Base-by-base conservation (phyloP, 805 yeast species). In the Monosporozyma aquatica region DNA sequence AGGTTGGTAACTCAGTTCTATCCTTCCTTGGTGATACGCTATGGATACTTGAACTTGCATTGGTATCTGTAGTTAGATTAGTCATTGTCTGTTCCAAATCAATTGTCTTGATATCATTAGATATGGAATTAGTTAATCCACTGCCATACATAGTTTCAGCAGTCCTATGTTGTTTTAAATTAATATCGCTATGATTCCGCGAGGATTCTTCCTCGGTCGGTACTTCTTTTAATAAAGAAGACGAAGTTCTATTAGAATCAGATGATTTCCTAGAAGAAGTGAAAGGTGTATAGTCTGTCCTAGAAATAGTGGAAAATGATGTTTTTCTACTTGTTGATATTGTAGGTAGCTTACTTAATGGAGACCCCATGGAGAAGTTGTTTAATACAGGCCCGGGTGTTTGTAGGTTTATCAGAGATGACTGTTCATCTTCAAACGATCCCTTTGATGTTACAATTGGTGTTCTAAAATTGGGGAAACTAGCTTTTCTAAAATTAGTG, bases 371-470 rank as follows among this genome's bases (percentile, higher is more conserved):
- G 4, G 28, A 21, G n/a, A 32, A 10, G 15, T 17, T 18, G 11
- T 32, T 32, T 18, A 13, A 15, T 18, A 14, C 10, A 3, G 40
- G 29, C 5, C 25, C 29, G 3, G 35, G 55, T 5, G 60, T 52
- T 15, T 54, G 51, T 44, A 53, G 46, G 13, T 54, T 50, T 32
- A 55, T 34, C 1, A 53, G 52, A 2, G 64, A 60, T 1, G 62
- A 57, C 13, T 60, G 59, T 0, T 56, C 56, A 26, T 52, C 58
- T 33, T 59, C 64, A 39, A 55, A 58, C 8, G 49, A 38, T 17
- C 56, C 38, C 37, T 54, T 55, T 5, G 56, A 44, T 3, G 51
- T 43, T 27, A 57, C 24, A 0, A 53, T 46, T 3, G 65, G 65
- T 2, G 63, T 58, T 20, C 49, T 49, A 40, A 52, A 51, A 2